A percentile compares a stretch with the other conserved stretches of the same genome.
These are phyloP conservation scores for Ceriops tagal DNA, from an alignment of 345 rosid species.

Conservation along the genomic window DNA sequence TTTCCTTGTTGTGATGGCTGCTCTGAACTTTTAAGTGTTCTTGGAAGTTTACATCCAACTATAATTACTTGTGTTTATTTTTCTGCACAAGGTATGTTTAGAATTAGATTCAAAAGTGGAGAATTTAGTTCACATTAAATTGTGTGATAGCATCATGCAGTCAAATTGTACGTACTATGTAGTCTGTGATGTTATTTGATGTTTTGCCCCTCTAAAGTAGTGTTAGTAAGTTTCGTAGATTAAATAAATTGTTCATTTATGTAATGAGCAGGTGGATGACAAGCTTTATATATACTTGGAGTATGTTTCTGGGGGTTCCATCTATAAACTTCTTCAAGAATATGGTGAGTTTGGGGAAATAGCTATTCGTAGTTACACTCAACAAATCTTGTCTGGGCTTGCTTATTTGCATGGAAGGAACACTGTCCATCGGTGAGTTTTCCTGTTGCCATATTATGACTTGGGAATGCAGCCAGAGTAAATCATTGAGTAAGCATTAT, in stretches of 20 bases:
- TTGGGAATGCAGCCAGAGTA: background rate
- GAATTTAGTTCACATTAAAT: too few relatives aligned
- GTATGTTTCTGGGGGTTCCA: constrained; percentile 78
- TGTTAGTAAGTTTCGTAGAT: too few relatives aligned
- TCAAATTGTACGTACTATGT: too few relatives aligned
- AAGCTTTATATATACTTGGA: constrained; percentile 65
- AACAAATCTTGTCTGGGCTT: constrained; percentile 73
- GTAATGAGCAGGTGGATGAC: constrained; percentile 48
- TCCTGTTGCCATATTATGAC: background rate
- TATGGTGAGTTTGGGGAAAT: constrained; percentile 62
- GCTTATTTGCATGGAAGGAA: constrained; percentile 60
- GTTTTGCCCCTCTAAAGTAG: too few relatives aligned
- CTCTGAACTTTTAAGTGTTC: background rate
- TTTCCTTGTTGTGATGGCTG: background rate
- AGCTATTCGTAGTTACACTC: constrained; percentile 68
- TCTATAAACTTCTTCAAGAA: constrained; percentile 71
- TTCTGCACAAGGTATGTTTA: too few relatives aligned
- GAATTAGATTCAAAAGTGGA: too few relatives aligned
- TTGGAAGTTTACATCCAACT: background rate
- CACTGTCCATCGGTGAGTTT: constrained; percentile 62
- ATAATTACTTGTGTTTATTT: too few relatives aligned
- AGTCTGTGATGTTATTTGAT: too few relatives aligned
- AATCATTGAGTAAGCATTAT: constrained; percentile 1
- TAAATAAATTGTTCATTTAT: background rate
- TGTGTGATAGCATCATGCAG: background rate